Base-by-base conservation (phyloP, 2,329 filamentous ascomycete genomes). In the Byssoonygena ceratinophila region DNA sequence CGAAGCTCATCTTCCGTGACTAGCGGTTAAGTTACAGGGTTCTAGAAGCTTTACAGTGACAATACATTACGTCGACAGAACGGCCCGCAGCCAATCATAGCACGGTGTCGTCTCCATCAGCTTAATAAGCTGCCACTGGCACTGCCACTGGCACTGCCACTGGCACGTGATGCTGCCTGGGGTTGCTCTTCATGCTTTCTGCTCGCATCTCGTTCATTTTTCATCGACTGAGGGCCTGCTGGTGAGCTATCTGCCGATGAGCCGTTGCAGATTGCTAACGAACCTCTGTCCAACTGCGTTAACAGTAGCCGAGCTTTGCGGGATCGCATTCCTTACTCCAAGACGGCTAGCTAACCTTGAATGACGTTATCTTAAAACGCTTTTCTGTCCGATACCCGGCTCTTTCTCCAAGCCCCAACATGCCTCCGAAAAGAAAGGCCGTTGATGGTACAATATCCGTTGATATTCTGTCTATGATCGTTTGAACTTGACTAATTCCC, bases 401-500 rank as follows among this genome's bases (percentile, higher is more conserved):
- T n/a, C n/a, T n/a, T n/a, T 27, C 31, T 4, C 14, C 34, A 9
- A 16, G 44, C 22, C 36, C 27, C 18, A 53, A 27, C 34, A 87
- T 88, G 84, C 79, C 84, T 57, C 74, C 77, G 16, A 88, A 88
- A 71, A 78, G 84, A 64, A 87, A 87, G 72, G 83, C 83, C 55
- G 62, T 72, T 59, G 70, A 73, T 50, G 73, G 74, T 76, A 73
- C 67, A 68, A 59, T 60, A 57, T 59, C 63, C 48, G 55, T 59
- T 44, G 46, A 29, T 32, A 16, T 18, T 7, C 44, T 27, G n/a
- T 29, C 29, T 36, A 3, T 23, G 43, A 7, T 7, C 8, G 44
- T 34, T 18, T 29, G 11, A 39, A 20, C 8, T 69, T 58, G 69
- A 69, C 57, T 31, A 39, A 31, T 60, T 64, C 43, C 16, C 61